Evolutionary conservation across 139 green algal genomes (phyloP), one percentile per base, ranked within the genome.

Genomic region (Chlamydomonas sphaeroides): DNA sequence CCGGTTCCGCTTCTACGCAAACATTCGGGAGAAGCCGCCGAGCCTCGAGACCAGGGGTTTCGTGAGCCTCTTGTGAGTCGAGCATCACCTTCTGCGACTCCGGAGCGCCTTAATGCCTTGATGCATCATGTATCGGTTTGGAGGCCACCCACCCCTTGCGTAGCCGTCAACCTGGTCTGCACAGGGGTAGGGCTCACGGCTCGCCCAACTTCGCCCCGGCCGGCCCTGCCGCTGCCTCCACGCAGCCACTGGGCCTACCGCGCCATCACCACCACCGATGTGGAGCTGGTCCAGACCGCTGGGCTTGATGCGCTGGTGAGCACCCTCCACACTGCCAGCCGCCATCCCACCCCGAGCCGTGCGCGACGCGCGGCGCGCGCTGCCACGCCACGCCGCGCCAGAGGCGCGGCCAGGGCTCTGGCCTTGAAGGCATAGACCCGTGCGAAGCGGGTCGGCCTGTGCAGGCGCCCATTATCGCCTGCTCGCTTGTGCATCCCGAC

Each of bases 271-370:
- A 49, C 78, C 15, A 63, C 63, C 26, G 81, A 87, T 39, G 11
- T 59, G 49, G 63, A 78, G 0, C 45, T 87, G 23, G 33, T 87
- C 1, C 8, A 51, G 33, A 70, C 71, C 6, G 61, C 62, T 0
- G 81, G 81, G 0, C 49, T 87, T 6, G 81, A 87, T 21, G 81
- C 81, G 0, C 71, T 87, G 81, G 81, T 87, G 67, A 45, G 80
- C 20, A 14, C 5, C 21, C n/a, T n/a, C n/a, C n/a, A n/a, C n/a
- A n/a, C n/a, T n/a, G n/a, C n/a, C n/a, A n/a, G n/a, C n/a, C n/a
- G n/a, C n/a, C n/a, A n/a, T n/a, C n/a, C n/a, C n/a, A n/a, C n/a
- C n/a, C n/a, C n/a, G n/a, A n/a, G n/a, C n/a, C n/a, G n/a, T n/a
- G n/a, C n/a, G n/a, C n/a, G n/a, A n/a, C n/a, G n/a, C n/a, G n/a